phyloP scores from a whole-genome alignment of 805 yeast species.

The Cyberlindnera sargentensis region DNA sequence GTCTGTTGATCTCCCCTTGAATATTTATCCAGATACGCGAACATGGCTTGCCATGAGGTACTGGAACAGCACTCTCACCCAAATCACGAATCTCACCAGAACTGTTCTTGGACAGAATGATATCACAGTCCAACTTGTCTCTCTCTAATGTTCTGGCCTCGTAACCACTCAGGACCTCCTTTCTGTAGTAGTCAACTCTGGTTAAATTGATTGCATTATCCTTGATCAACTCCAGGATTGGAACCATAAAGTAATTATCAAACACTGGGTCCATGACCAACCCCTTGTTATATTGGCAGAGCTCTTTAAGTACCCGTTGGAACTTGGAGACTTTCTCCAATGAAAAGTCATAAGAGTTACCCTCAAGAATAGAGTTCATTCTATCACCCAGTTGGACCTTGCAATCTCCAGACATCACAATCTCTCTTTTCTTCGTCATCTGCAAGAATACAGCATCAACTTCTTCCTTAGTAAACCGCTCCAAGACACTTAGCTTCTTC shows the following conservation, averaged over 20 bases:
- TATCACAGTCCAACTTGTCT: slow-evolving; percentile 58
- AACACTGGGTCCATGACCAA: slow-evolving; percentile 44
- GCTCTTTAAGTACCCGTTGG: slow-evolving; percentile 33
- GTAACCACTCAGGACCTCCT: slow-evolving; percentile 50
- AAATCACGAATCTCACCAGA: slow-evolving; percentile 3
- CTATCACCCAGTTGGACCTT: slow-evolving; percentile 28
- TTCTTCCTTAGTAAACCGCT: slow-evolving; percentile 44
- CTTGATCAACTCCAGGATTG: slow-evolving; percentile 50
- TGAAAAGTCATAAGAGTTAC: slow-evolving; percentile 23
- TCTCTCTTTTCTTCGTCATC: slow-evolving; percentile 46
- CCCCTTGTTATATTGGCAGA: slow-evolving; percentile 44
- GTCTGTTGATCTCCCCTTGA: slow-evolving; percentile 48
- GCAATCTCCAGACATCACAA: slow-evolving; percentile 39
- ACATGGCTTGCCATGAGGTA: slow-evolving; percentile 57
- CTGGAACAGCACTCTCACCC: slow-evolving; percentile 25
- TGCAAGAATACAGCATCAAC: slow-evolving; percentile 34
- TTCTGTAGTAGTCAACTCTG: slow-evolving; percentile 49
- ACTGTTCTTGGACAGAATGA: slow-evolving; percentile 30
- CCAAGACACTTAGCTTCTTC: slow-evolving; percentile 26
- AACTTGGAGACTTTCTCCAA: slow-evolving; percentile 44
- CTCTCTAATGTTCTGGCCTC: slow-evolving; percentile 71
- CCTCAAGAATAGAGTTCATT: slow-evolving; percentile 18
- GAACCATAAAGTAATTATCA: slow-evolving; percentile 56
- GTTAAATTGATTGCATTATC: slow-evolving; percentile 33
- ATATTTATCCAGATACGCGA: slow-evolving; percentile 68